These are phyloP conservation scores for Incumbomyces delicatus DNA, from an alignment of 2,329 filamentous ascomycete species.

Conservation along the genomic window DNA sequence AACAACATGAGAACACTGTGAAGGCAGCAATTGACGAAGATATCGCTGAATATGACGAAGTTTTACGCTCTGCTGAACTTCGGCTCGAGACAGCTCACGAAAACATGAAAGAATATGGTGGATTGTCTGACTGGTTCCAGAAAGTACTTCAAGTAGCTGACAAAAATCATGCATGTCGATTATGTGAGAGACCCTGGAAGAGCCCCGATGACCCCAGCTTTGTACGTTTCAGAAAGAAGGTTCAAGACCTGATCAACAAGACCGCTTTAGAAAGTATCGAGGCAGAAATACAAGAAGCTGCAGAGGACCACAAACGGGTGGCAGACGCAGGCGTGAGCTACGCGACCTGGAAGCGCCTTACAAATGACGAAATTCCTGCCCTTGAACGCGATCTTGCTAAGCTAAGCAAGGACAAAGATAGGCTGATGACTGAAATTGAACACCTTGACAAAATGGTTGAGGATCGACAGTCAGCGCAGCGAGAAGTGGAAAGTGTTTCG, in stretches of 20 bases:
- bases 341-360: conserved; percentile 63
- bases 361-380: conserved; percentile 57
- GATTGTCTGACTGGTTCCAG: conserved; percentile 61
- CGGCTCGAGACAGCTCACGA: conserved; percentile 45
- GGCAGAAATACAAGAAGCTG: conserved; percentile 51
- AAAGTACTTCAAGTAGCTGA: conserved; percentile 50
- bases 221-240: conserved; percentile 54
- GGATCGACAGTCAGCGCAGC: conserved; percentile 53
- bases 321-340: conserved; percentile 57
- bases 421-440: conserved; percentile 53
- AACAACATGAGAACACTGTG: conserved; percentile 53
- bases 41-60: conserved; percentile 41
- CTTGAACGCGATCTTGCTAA: conserved; percentile 54
- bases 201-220: conserved; percentile 44
- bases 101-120: conserved; percentile 58
- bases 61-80: conserved; percentile 42
- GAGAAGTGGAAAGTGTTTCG: conserved; percentile 64
- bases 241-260: conserved; percentile 48
- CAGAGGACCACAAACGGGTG: conserved; percentile 53
- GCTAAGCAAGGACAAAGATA: conserved; percentile 53
- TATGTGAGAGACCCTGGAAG: conserved; percentile 64
- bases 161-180: conserved; percentile 55
- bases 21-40: conserved; percentile 47
- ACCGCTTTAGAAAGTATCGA: conserved; percentile 43
- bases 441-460: conserved; percentile 57